Base-by-base conservation (phyloP, 352 stramenopile species). In the Pythium rishiriense region DNA sequence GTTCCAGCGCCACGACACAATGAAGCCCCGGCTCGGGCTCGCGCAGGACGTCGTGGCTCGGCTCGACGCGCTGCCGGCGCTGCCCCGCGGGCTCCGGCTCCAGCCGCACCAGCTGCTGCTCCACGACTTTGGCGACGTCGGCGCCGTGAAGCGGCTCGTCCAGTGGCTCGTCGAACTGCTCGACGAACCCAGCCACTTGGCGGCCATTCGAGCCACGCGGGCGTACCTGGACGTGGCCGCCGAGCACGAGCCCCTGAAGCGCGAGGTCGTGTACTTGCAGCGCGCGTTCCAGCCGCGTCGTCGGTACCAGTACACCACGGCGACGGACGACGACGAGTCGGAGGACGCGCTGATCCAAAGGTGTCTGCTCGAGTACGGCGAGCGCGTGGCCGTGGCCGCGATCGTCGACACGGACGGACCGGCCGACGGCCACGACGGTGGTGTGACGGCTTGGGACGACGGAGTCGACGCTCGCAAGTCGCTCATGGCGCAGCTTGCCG, bases 351-450 rank as follows among this genome's bases (percentile, higher is more conserved):
- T 88, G 31, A 82, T 93, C 58, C 85, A 94, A 58, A 73, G 76
- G n/a, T 94, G 85, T 58, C 69, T 94, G 55, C 61, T 94, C 12
- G 85, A 94, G 58, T 94, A 91, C 60, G 85, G 85, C 54, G 83
- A 94, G 62, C 69, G 77, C 22, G 72, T 91, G 4, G 55, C 58
- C 15, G 53, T 55, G 0, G 47, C 31, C 3, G 47, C 47, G 51
- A 65, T 53, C 42, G 50, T 48, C 17, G 62, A 68, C 2, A 41
- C 48, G 19, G 39, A 25, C 10, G 49, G 1, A 4, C 42, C 15
- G 21, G 43, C 29, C 17, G 43, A 35, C 6, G 45, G 31, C 29
- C 24, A 45, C 37, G 14, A 6, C 37, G 14, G 19, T 4, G 15
- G 37, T 43, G 37, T 12, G 4, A 17, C 37, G 19, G 37, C 14